These are phyloP conservation scores for Populus davidiana DNA, from an alignment of 345 rosid species.

Conservation along the genomic window DNA sequence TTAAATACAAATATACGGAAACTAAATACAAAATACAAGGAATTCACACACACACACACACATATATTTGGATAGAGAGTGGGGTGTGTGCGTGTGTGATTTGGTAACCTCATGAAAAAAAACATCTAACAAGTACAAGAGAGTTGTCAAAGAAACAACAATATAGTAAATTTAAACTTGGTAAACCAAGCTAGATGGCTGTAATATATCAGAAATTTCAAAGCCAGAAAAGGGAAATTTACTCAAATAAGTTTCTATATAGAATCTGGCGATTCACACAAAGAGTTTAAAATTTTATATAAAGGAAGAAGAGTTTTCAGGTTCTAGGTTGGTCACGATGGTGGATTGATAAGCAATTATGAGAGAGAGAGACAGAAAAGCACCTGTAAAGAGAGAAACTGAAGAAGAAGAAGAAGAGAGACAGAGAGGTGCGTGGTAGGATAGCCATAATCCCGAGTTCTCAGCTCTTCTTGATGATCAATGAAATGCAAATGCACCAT, in stretches of 20 bases:
- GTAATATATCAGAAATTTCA: not conserved
- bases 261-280: no score
- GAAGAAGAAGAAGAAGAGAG: not conserved
- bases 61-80: no score
- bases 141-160: not conserved
- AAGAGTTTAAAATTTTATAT: no score
- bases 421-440: not conserved
- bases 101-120: no score
- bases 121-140: not conserved
- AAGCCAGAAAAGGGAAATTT: not conserved
- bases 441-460: not conserved
- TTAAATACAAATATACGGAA: no score
- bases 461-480: not conserved
- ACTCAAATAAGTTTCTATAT: not conserved
- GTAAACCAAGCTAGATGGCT: not conserved
- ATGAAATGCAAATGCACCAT: not conserved
- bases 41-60: no score
- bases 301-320: no score
- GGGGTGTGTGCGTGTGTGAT: no score
- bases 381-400: not conserved
- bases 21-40: no score
- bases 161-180: not conserved
- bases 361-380: not conserved
- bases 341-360: no score
- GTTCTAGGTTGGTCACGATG: no score